Base-by-base conservation (phyloP, 371 early-diverging fungal genomes). In the Dinochytrium kinnereticum region DNA sequence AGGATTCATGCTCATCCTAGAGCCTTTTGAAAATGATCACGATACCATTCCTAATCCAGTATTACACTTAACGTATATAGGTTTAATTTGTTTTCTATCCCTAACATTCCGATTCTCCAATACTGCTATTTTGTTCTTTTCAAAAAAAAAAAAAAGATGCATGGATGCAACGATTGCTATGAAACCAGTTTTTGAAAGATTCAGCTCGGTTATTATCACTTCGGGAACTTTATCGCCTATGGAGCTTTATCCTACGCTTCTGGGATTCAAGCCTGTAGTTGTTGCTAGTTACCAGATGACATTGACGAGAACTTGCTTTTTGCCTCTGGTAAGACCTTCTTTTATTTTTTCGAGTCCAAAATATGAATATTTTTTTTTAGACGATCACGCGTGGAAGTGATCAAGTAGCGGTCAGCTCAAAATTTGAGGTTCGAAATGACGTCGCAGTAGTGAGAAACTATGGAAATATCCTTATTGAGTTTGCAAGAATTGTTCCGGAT, bases 381-480 rank as follows among this genome's bases (percentile, higher is more conserved):
- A 83, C 93, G n/a, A 93, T 99, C 37, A 98, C 98, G 0, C 88
- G 98, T 67, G 99, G 99, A 17, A 94, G 95, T 57, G 99, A 99
- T 84, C 99, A 99, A 80, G 98, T 98, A 0, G 94, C 96, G 0
- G 90, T 99, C 64, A 94, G 95, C 76, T 94, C 96, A 68, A 95
- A 95, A 76, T 99, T 99, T 80, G 98, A 98, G 77, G 96, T 99
- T 51, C 89, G 99, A 53, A 95, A 96, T 79, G 99, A 99, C 80
- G 95, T 98, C 33, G 97, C 99, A 0, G 99, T 99, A 0, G 99
- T 99, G 21, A 89, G 99, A 70, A 99, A 99, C 82, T 99, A 97
- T 85, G 99, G 99, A 50, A 94, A 95, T 76, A 93, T 99, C 66
- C 87, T 99, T 76, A 90, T 98, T 28, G 99, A 99, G 78, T 93